Percentiles rank a stretch among this genome's conserved stretches.
Conservation (phyloP, 805 yeast species). For the Kazachstania psychrophila region DNA sequence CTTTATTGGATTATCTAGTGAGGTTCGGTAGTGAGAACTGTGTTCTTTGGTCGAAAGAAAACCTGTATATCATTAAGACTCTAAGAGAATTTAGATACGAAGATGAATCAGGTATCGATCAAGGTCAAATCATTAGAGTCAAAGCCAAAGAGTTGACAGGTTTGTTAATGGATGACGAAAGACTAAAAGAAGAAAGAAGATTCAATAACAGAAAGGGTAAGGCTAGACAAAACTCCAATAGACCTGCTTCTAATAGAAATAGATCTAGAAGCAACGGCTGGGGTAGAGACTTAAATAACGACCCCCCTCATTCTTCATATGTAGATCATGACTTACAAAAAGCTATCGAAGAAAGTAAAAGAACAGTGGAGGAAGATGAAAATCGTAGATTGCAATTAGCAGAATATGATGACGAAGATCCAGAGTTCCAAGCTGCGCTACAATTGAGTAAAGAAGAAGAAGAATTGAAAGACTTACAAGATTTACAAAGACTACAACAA, state of each 20-base stretch:
- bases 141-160: conserved; percentile 83
- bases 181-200: conserved; percentile 62
- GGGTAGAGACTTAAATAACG: too few species aligned
- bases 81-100: conserved; percentile 78
- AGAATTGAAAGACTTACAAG: conserved; percentile 25
- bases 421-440: conserved; percentile 25
- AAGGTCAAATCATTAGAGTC: conserved; percentile 79
- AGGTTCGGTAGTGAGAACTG: conserved; percentile 81
- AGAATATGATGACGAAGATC: conserved; percentile 17
- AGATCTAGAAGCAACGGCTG: background rate
- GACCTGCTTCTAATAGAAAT: too few species aligned
- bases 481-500: conserved; percentile 21
- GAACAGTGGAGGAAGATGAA: conserved; percentile 80
- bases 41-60: conserved; percentile 86
- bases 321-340: conserved; percentile 68
- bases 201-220: conserved; percentile 9
- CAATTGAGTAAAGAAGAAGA: conserved; percentile 28
- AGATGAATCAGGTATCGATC: conserved; percentile 73
- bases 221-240: background rate
- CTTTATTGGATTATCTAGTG: conserved; percentile 80
- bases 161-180: conserved; percentile 72
- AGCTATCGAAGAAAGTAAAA: conserved; percentile 71
- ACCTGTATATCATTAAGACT: conserved; percentile 79
- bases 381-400: conserved; percentile 36
- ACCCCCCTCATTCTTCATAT: conserved; percentile 20